Conservation (phyloP, 495 filamentous ascomycete species). For the Neurospora hispaniola region DNA sequence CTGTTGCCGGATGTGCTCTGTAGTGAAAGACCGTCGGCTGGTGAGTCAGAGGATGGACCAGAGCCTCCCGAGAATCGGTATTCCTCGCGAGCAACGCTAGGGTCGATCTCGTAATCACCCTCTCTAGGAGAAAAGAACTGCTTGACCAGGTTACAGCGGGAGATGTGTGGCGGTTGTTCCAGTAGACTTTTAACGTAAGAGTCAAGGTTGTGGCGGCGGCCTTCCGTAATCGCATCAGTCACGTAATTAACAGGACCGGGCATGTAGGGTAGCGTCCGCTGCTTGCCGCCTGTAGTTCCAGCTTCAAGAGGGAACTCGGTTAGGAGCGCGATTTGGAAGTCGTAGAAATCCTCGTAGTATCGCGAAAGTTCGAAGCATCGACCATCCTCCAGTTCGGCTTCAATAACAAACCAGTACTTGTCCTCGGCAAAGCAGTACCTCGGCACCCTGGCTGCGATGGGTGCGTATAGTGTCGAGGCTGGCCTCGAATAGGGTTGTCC, state of each 20-base stretch:
- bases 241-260: conserved; percentile 96
- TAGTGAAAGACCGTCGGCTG: conserved; percentile 47
- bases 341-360: conserved; percentile 97
- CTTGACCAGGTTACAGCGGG: conserved; percentile 70
- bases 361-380: conserved; percentile 84
- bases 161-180: conserved; percentile 71
- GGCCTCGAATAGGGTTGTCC: conserved; percentile 27
- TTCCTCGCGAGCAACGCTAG: conserved; percentile 51
- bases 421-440: conserved; percentile 94
- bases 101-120: conserved; percentile 87
- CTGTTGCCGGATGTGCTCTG: conserved; percentile 60
- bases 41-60: conserved; percentile 57
- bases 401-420: conserved; percentile 98
- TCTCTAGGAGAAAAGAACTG: conserved; percentile 82
- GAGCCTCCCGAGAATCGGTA: conserved; percentile 61
- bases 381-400: conserved; percentile 83
- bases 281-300: conserved; percentile 64
- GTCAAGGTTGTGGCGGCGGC: conserved; percentile 80
- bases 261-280: conserved; percentile 92
- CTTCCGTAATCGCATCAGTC: conserved; percentile 92
- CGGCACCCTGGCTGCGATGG: conserved; percentile 72
- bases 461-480: conserved; percentile 36
- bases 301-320: conserved; percentile 92
- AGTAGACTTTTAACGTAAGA: conserved; percentile 90
- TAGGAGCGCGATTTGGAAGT: conserved; percentile 91